Base-by-base conservation (phyloP, 1,139 yeast genomes). In the Keqinozyma sinolaborantium region DNA sequence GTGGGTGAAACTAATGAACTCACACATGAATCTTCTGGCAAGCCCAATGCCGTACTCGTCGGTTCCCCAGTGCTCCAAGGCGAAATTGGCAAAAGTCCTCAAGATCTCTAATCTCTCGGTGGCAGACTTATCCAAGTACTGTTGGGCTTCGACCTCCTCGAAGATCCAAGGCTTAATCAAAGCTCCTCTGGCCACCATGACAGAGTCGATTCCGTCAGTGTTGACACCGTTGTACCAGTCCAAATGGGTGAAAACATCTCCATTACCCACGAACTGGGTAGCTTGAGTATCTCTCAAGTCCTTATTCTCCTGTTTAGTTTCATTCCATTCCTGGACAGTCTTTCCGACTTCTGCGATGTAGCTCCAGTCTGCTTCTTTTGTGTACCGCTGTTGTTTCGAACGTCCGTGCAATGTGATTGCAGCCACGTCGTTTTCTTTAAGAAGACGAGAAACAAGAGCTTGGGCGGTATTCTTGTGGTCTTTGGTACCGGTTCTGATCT, bases 131-230 rank as follows among this genome's bases (percentile, higher is more conserved):
- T 92, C 99, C 42, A 92, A 60, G 53, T 88, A 83, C 57, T 92
- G 97, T 49, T 79, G 79, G 6, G 94, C 71, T 35, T 90, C 94
- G 32, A 94, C 78, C 60, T 92, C 99, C 63, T 94, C 97, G 50
- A 92, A 92, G 30, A 92, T 86, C 99, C 99, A 92, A 29, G 99
- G 99, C 60, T 94, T 92, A 56, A 94, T 90, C 44, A 92, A 74
- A 1, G 97, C 97, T 33, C 97, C 98, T 48, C 99, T 76, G 2
- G 98, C 98, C 34, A 94, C 90, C 97, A 94, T 92, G 14, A 88
- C 95, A 23, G 94, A 79, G 59, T 94, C 98, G 33, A 90, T 79
- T 12, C 87, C 85, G 23, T 77, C 76, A 28, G 77, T 70, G 24
- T 73, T 71, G 26, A 80, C 68, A n/a, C 84, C 90, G 26, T 70